A percentile compares a stretch with the other conserved stretches of the same genome.
These are phyloP conservation scores for Murraya koenigii DNA, from an alignment of 345 rosid genomes.

Conservation along the genomic window DNA sequence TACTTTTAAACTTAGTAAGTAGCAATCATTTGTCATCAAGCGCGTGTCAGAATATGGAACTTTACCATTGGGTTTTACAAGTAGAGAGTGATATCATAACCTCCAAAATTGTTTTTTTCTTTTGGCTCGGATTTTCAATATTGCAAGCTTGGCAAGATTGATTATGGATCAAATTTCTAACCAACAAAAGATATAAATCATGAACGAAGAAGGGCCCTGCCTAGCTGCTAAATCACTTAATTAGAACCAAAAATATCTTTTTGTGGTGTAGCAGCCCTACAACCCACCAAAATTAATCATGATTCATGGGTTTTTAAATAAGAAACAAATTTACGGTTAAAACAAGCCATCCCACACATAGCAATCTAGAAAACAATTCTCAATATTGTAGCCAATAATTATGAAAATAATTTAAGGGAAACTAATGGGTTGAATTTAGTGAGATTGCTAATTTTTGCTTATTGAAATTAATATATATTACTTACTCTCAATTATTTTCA, in stretches of 20 bases:
- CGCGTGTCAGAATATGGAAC: not conserved
- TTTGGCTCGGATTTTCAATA: not conserved
- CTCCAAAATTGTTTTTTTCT: not conserved
- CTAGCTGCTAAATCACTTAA: not conserved
- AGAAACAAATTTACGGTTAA: not conserved
- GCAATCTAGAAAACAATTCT: not conserved
- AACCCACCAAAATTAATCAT: conserved; percentile 6
- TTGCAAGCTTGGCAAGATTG: not conserved
- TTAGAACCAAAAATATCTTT: not conserved
- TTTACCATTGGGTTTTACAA: not conserved
- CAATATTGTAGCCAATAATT: not conserved
- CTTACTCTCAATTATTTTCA: no score
- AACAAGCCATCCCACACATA: not conserved
- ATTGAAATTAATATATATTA: no score
- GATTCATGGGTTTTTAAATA: not conserved
- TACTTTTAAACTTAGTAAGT: no score
- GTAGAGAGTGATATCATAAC: not conserved
- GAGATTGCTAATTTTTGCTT: accelerated
- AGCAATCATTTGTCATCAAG: not conserved
- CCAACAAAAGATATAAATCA: not conserved
- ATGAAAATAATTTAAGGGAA: not conserved
- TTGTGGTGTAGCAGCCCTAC: not conserved
- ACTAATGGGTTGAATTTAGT: not conserved
- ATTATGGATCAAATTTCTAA: not conserved
- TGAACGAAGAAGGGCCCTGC: not conserved